Base-by-base conservation (phyloP, 2,329 filamentous ascomycete species). In the Zymoseptoria passerinii region DNA sequence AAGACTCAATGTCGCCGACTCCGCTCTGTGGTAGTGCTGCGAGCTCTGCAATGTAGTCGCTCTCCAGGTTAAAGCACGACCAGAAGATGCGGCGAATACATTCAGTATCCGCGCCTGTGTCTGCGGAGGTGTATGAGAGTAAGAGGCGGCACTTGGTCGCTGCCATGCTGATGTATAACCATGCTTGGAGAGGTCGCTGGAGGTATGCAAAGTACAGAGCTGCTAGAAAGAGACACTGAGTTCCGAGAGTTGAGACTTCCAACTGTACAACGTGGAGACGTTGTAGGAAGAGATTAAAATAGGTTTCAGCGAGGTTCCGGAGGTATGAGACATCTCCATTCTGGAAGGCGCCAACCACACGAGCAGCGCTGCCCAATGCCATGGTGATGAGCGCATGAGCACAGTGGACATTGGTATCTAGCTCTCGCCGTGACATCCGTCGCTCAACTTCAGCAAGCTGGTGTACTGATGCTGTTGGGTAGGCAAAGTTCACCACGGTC, bases 131-230 rank as follows among this genome's bases (percentile, higher is more conserved):
- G 52, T 61, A 61, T 13, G 56, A 58, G 16, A 61, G 52, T 20
- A 61, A 27, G 4, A 58, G 54, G 8, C 59, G 56, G 28, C 59
- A 61, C 50, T 61, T 61, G 13, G 48, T 55, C 8, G 59, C 59
- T 8, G 59, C 56, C 50, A 56, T 61, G 40, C 56, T 56, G 48
- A 61, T 58, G 48, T 61, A 61, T 9, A 53, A 56, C 48, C 57
- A 58, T 9, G 59, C 59, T 52, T 61, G 59, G 2, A 61, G 44
- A 35, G 59, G 59, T n/a, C 59, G 18, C 35, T 61, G 59, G 1
- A 61, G 53, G 50, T 58, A 61, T 8, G 59, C 59, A 48, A 61
- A 61, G 59, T 58, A 58, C 23, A 61, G 55, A n/a, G 59, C 59
- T 8, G 59, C 58, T 29, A 61, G 56, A 53, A 61, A 61, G 20